Conservation (phyloP, 345 rosid species). For the Brassica incana region DNA sequence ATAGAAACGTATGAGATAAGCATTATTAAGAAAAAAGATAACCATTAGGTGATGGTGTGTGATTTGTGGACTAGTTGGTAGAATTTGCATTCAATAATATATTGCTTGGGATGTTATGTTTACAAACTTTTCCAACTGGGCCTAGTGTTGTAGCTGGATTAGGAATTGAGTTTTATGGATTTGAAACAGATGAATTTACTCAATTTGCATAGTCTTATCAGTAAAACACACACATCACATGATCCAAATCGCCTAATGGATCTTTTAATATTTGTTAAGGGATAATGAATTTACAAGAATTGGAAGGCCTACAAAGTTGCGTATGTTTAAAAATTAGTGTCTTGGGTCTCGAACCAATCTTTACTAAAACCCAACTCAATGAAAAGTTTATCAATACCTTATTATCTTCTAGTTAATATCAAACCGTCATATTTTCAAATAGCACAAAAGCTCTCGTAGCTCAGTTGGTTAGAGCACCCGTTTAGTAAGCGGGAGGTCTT, state of each 20-base stretch:
- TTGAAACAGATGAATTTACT: neutral
- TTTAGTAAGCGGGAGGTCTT: conserved; percentile 98
- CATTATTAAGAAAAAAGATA: neutral
- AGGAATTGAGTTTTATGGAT: neutral
- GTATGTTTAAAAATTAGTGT: neutral
- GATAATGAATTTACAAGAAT: neutral
- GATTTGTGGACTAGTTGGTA: neutral
- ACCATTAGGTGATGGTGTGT: neutral
- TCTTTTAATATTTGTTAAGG: neutral
- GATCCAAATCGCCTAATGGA: neutral
- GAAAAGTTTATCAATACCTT: neutral
- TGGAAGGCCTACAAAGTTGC: neutral
- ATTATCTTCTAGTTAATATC: too few relatives aligned
- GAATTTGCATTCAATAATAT: neutral
- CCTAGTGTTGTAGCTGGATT: neutral
- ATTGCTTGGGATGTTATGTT: neutral
- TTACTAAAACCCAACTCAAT: neutral
- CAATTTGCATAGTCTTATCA: neutral
- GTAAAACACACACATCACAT: neutral
- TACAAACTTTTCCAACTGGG: neutral
- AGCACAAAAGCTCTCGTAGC: conserved; percentile 73
- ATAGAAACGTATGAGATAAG: neutral
- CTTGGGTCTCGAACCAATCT: neutral
- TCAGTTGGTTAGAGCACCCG: conserved; percentile 99
- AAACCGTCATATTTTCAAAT: neutral